Evolutionary conservation across 2,329 filamentous ascomycete species (phyloP), one percentile per base, ranked within the genome.

Genomic region (Colletotrichum tamarilloi): DNA sequence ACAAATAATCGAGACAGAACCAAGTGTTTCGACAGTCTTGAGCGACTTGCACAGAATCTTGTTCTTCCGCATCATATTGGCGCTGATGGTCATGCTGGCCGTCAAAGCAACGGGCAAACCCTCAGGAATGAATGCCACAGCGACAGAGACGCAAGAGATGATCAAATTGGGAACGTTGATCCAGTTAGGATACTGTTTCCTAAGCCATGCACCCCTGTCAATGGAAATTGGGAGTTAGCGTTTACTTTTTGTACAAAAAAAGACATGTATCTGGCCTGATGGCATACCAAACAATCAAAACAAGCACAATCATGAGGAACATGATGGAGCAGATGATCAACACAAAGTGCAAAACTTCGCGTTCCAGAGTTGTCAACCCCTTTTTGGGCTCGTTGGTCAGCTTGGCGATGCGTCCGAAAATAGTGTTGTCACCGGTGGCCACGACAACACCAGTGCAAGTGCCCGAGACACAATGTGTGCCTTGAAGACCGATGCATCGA

Each of bases 11-110:
- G 91, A 93, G 1, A 94, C 92, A 0, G 91, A 87, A 0, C 93
- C 93, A 0, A 95, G 86, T 0, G 93, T 95, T 81, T 95, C 93
- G 0, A 94, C 92, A 0, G 93, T 95, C 82, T 94, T 94, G 59
- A 95, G 85, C 0, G 92, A 94, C 82, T 95, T 95, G 89, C 93
- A 95, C 9, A 95, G 87, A 56, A 95, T 91, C 78, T 93, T 92
- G 80, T 95, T 92, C 82, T 92, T 91, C 75, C 87, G 87, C 93
- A 95, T 95, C 76, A 93, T 87, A 75, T 92, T 93, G 24, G 93
- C 93, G 1, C 90, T 92, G 72, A 95, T 95, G 0, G 93, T 95
- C 75, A 95, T 85, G 22, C 91, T 92, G 1, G 91, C 90, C 0
- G 92, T 92, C 46, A 94, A 83, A 0, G 92, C 92, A 63, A 94